These are phyloP conservation scores for Jamesozyma gamospora DNA, from an alignment of 805 yeast species.

Conservation along the genomic window DNA sequence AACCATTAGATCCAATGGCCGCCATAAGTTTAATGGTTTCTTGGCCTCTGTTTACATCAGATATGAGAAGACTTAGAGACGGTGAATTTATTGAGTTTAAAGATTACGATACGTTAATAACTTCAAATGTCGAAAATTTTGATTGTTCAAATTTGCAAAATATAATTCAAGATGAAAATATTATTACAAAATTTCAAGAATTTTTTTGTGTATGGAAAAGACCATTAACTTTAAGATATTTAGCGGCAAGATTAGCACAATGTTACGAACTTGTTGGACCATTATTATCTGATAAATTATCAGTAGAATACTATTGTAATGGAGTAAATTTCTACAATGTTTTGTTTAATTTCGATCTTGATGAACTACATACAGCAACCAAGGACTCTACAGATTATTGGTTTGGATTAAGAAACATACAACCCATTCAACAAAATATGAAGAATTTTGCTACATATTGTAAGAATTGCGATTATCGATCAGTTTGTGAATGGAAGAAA, in stretches of 20 bases:
- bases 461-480: slow-evolving; percentile 43
- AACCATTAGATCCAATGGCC: slow-evolving; percentile 36
- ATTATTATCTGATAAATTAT: slow-evolving; percentile 30
- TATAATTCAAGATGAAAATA: background rate
- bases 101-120: slow-evolving; percentile 29
- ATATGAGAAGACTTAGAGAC: slow-evolving; percentile 35
- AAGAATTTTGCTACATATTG: slow-evolving; percentile 36
- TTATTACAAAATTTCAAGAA: slow-evolving; percentile 15
- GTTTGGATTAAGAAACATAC: slow-evolving; percentile 48
- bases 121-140: background rate
- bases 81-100: slow-evolving; percentile 38
- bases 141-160: background rate
- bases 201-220: slow-evolving; percentile 38
- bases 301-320: slow-evolving; percentile 46
- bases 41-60: slow-evolving; percentile 33
- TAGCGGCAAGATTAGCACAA: slow-evolving; percentile 48
- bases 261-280: slow-evolving; percentile 21
- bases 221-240: slow-evolving; percentile 47
- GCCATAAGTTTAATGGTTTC: slow-evolving; percentile 33
- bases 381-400: slow-evolving; percentile 38
- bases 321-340: slow-evolving; percentile 35
- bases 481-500: slow-evolving; percentile 34
- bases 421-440: slow-evolving; percentile 30
- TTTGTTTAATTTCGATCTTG: slow-evolving; percentile 31
- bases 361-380: slow-evolving; percentile 25